Percentiles rank a stretch among this genome's conserved stretches.
Conservation (phyloP, 2,329 filamentous ascomycete species). For the Colletotrichum cuscutae region DNA sequence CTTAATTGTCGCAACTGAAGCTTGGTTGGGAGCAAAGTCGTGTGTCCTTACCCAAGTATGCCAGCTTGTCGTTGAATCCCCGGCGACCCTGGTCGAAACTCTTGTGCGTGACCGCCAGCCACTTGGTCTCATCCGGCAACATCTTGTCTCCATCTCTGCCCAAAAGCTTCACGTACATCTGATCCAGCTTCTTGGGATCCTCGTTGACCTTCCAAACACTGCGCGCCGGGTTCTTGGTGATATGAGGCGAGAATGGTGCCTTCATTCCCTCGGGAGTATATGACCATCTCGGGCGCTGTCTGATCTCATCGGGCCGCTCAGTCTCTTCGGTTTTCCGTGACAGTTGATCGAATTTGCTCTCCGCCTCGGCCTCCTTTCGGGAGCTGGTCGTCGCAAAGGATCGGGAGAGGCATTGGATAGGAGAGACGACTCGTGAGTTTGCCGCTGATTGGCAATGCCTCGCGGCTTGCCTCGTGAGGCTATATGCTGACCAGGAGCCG, state of each 20-base stretch:
- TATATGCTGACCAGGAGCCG: constrained; percentile 30
- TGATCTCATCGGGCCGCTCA: constrained; percentile 21
- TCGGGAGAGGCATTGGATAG: constrained; percentile 27
- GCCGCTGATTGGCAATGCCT: constrained; percentile 31
- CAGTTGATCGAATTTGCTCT: constrained; percentile 28
- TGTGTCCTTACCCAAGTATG: constrained; percentile 80
- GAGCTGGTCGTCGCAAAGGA: constrained; percentile 26
- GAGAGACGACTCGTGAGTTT: constrained; percentile 13
- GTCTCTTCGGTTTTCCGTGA: constrained; percentile 22
- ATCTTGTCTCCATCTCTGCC: constrained; percentile 77
- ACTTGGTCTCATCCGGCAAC: constrained; percentile 92
- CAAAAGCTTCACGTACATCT: constrained; percentile 80
- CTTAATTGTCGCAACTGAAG: constrained; percentile 2
- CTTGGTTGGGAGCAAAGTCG: background rate
- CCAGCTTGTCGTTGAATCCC: constrained; percentile 93
- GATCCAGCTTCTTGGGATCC: constrained; percentile 78
- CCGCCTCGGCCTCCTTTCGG: background rate
- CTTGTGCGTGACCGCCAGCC: constrained; percentile 97
- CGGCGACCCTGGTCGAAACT: constrained; percentile 95
- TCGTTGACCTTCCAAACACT: constrained; percentile 77
- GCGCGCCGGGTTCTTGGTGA: constrained; percentile 62
- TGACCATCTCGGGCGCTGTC: constrained; percentile 70
- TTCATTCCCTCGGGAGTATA: constrained; percentile 77
- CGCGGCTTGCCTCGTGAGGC: constrained; percentile 31
- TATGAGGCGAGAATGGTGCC: constrained; percentile 73